Conservation (phyloP, 2,329 filamentous ascomycete species). For the Botrytis medusae region DNA sequence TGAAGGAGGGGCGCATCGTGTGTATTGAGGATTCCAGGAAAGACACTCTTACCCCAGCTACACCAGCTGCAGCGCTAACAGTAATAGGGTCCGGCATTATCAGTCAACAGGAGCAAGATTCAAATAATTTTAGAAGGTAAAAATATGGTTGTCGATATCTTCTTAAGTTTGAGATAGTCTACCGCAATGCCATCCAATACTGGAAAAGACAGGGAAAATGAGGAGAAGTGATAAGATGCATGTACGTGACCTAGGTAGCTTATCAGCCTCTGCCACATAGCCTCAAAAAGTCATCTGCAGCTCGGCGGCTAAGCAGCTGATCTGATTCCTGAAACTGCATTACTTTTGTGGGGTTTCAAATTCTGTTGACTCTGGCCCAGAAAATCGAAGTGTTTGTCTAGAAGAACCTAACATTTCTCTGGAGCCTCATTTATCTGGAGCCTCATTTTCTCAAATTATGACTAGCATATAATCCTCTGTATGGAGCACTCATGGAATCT, state of each 20-base stretch:
- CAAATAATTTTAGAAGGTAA: neutral
- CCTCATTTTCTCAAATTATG: neutral
- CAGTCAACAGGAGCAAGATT: neutral
- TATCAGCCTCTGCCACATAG: neutral
- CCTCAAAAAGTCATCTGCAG: neutral
- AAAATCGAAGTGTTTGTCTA: neutral
- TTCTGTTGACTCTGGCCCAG: neutral
- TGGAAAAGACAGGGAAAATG: neutral
- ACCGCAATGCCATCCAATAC: neutral
- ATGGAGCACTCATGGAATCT: neutral
- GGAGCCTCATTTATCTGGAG: neutral
- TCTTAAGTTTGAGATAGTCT: neutral
- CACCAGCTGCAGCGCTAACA: neutral
- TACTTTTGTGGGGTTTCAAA: neutral
- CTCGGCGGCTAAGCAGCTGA: neutral
- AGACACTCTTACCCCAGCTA: neutral
- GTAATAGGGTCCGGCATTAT: neutral
- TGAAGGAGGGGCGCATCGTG: neutral
- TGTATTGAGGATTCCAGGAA: neutral
- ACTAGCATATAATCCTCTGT: neutral
- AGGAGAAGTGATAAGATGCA: neutral
- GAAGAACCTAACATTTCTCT: neutral
- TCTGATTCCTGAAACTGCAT: neutral
- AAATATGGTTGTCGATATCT: neutral
- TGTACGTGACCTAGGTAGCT: neutral